A percentile compares a stretch with the other conserved stretches of the same genome.
These are phyloP conservation scores for Trichoderma parareesei DNA, from an alignment of 495 filamentous ascomycete species.

Conservation along the genomic window DNA sequence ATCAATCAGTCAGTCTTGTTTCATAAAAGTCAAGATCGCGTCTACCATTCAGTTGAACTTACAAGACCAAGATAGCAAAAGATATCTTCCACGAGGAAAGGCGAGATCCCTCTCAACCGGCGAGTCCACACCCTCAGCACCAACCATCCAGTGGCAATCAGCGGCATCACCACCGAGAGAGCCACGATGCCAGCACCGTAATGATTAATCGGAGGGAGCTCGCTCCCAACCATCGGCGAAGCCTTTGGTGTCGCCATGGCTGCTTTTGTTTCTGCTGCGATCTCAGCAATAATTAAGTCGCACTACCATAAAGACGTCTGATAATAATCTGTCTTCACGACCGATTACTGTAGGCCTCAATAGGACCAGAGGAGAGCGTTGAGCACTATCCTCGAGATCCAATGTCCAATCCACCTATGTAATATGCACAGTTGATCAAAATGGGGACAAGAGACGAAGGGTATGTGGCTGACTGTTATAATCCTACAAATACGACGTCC, in stretches of 20 bases:
- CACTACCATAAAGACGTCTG: not conserved
- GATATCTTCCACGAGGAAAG: not conserved
- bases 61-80: slow-evolving; percentile 5
- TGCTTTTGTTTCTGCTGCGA: not conserved
- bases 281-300: not conserved
- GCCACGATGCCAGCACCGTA: not conserved
- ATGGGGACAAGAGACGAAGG: too few species aligned
- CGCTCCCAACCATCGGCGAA: not conserved
- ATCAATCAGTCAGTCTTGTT: not conserved
- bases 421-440: too few species aligned
- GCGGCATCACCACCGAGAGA: not conserved
- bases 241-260: not conserved
- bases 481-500: too few species aligned
- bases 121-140: slow-evolving; percentile 1
- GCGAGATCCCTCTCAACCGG: not conserved
- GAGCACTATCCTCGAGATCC: too few species aligned
- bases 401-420: too few species aligned
- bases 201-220: not conserved
- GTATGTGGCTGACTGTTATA: too few species aligned
- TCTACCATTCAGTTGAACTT: not conserved
- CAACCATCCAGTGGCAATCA: not conserved
- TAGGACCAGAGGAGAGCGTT: not conserved
- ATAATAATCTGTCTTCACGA: not conserved
- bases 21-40: not conserved
- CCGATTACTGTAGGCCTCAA: not conserved